phyloP scores from a whole-genome alignment of 352 stramenopile genomes.

The Phytophthora pinifolia region DNA sequence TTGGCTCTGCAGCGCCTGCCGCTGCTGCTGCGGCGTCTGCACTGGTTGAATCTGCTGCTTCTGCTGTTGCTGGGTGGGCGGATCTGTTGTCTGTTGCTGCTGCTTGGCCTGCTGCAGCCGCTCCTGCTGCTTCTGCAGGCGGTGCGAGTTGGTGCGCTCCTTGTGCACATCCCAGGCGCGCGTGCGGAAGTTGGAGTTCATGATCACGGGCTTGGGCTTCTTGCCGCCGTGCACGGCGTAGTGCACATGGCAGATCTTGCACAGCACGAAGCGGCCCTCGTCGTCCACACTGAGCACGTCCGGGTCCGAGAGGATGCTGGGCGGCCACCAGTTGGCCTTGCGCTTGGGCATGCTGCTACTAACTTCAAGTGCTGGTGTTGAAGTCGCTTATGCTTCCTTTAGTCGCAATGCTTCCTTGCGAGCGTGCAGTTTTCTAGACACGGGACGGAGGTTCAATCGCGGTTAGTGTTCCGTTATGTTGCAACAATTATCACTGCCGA shows the following conservation, averaged over 20 bases:
- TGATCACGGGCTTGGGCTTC: conserved; percentile 79
- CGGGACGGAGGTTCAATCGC: background rate
- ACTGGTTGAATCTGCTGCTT: conserved; percentile 12
- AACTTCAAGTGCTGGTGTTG: too few species aligned
- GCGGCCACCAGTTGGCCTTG: conserved; percentile 75
- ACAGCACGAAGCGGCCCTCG: conserved; percentile 76
- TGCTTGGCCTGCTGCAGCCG: conserved; percentile 28
- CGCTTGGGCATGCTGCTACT: conserved; percentile 59
- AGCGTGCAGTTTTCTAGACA: conserved; percentile 13
- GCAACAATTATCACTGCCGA: background rate
- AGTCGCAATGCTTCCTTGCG: too few species aligned
- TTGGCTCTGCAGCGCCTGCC: conserved; percentile 1
- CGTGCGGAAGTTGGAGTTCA: conserved; percentile 83
- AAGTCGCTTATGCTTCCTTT: too few species aligned
- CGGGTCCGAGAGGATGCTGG: conserved; percentile 62
- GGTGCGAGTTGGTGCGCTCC: conserved; percentile 77
- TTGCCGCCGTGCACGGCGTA: conserved; percentile 81
- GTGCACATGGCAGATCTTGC: conserved; percentile 82
- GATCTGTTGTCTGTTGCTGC: conserved; percentile 10
- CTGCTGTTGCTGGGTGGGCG: conserved; percentile 12
- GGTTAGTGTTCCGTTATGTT: conserved; percentile 21
- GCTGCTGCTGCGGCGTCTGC: background rate
- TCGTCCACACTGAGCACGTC: conserved; percentile 82
- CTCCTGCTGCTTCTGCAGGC: conserved; percentile 65
- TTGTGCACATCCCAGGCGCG: conserved; percentile 83